Evolutionary conservation across 2,329 filamentous ascomycete genomes (phyloP), one percentile per base, ranked within the genome.

Genomic region (Fusarium anthophilum): DNA sequence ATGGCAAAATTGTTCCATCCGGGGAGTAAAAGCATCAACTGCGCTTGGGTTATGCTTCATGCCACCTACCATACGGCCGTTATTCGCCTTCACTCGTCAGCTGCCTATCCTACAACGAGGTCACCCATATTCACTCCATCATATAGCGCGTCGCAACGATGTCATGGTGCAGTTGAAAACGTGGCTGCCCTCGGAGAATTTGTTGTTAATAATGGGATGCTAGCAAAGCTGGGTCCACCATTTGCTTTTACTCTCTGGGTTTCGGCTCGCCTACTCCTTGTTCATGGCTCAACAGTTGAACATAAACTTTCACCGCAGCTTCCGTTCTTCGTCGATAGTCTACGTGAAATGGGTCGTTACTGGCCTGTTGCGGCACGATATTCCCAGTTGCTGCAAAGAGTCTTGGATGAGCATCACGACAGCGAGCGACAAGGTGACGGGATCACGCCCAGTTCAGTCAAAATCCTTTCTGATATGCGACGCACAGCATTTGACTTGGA

Each of bases 181-280:
- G 94, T 98, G 66, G 91, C 92, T 43, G 91, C 92, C 0, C 87
- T 98, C 3, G 92, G 92, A 69, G 91, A 93, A 70, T 95, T 94
- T 78, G 94, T 97, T 18, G 89, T 93, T 35, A 90, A 90, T 69
- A 92, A 94, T 76, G 88, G 88, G 58, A 89, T 97, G 80, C 86
- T 98, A 26, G 87, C 91, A 56, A 95, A 95, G 80, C 89, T 98
- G 22, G 95, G 95, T 0, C 95, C 95, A 1, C 95, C 94, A 0
- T 98, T 98, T 80, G 95, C 95, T 8, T 98, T 98, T 80, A 95
- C 94, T 0, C 86, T 98, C 4, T 98, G 95, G 95, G 95, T 98
- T 22, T 94, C 94, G 7, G 94, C 95, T 11, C 92, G 95, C 8
- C 87, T 98, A 8, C 86, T 97, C 10, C 91, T 98, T 14, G 95